These are phyloP conservation scores for Parathielavia appendiculata DNA, from an alignment of 495 filamentous ascomycete species.

Conservation along the genomic window DNA sequence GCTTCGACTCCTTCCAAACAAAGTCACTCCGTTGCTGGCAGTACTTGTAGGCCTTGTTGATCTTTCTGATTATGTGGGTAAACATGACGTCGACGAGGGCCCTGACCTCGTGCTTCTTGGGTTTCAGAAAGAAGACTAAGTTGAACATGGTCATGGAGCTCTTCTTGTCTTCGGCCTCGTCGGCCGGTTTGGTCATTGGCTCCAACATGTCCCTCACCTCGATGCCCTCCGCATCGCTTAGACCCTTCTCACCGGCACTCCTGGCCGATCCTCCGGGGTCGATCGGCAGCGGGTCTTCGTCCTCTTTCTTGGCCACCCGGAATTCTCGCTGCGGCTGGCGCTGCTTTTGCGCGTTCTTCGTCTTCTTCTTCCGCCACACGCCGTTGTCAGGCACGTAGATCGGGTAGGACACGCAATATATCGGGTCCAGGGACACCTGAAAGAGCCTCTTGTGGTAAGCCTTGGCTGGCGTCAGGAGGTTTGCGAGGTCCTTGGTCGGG, in stretches of 20 bases:
- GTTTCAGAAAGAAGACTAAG: constrained; percentile 84
- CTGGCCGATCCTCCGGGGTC: constrained; percentile 14
- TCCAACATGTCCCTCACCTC: constrained; percentile 38
- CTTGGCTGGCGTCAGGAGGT: constrained; percentile 70
- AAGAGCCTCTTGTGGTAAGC: constrained; percentile 84
- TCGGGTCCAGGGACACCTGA: constrained; percentile 77
- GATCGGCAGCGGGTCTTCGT: constrained; percentile 20
- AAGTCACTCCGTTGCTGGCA: constrained; percentile 83
- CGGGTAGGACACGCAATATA: constrained; percentile 81
- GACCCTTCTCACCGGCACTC: constrained; percentile 20
- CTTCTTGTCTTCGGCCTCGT: constrained; percentile 52
- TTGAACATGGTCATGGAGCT: constrained; percentile 91
- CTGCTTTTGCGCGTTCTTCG: constrained; percentile 28
- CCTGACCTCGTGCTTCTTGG: constrained; percentile 69
- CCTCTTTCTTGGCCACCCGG: constrained; percentile 27
- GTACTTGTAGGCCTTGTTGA: constrained; percentile 82
- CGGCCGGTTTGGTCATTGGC: constrained; percentile 31
- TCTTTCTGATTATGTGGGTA: constrained; percentile 80
- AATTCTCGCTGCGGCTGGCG: constrained; percentile 14
- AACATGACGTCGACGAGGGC: constrained; percentile 74
- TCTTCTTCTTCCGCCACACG: constrained; percentile 77
- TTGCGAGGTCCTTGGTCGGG: constrained; percentile 71
- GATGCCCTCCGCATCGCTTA: constrained; percentile 31
- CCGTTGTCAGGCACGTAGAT: constrained; percentile 84
- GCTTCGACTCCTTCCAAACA: constrained; percentile 79